Evolutionary conservation across 169 alveolate species (phyloP).

Genomic region (Toxoplasma gondii): DNA sequence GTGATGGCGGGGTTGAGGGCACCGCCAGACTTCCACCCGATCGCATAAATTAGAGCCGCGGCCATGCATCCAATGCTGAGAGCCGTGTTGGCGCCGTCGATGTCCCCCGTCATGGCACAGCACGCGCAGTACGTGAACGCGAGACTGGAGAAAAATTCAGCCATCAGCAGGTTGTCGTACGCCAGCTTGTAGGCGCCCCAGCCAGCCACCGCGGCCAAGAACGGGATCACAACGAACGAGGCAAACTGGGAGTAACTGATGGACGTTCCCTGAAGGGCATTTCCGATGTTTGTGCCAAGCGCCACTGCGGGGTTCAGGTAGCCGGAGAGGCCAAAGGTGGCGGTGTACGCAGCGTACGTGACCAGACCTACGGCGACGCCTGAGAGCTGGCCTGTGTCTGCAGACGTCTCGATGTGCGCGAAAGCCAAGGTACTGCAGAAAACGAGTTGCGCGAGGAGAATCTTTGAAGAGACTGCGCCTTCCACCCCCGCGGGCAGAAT

Average conservation of each 20-base stretch:
- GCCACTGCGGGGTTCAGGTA: constrained; percentile 39
- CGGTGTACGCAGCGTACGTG: constrained; percentile 44
- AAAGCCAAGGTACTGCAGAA: constrained; percentile 21
- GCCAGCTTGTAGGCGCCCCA: constrained; percentile 37
- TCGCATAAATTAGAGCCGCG: constrained; percentile 23
- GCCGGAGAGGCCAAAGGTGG: constrained; percentile 25
- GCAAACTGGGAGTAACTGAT: background rate
- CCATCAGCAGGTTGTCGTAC: constrained; percentile 28
- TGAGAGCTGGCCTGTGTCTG: constrained; percentile 3
- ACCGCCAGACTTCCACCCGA: constrained; percentile 34
- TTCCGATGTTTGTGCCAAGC: background rate
- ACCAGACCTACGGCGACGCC: constrained; percentile 12
- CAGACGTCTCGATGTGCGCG: constrained; percentile 6
- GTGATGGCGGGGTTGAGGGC: constrained; percentile 33
- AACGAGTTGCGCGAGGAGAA: constrained; percentile 18
- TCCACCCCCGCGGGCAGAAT: constrained; percentile 20
- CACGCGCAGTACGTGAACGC: constrained; percentile 32
- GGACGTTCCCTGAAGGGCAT: background rate
- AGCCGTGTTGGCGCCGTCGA: background rate
- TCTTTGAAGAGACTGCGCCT: background rate
- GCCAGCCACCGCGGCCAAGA: constrained; percentile 30
- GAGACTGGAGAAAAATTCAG: background rate
- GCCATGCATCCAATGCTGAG: constrained; percentile 38
- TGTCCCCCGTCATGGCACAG: constrained; percentile 31
- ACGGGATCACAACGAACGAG: constrained; percentile 22